Conservation (phyloP, 140 eudicot species). For the Bidens hawaiensis region DNA sequence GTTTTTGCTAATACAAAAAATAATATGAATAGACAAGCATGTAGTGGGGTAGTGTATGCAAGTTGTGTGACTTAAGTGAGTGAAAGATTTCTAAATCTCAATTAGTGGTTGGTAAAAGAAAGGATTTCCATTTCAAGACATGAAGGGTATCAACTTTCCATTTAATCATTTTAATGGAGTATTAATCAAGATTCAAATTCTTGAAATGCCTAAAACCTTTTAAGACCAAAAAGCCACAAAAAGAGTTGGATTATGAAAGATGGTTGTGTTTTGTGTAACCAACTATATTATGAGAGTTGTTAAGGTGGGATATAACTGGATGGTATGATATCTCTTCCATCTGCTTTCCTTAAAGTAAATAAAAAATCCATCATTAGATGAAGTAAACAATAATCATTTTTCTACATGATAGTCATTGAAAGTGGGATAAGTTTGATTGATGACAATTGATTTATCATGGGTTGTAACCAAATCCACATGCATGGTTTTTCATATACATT, state of each 20-base stretch:
- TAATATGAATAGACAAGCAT: slow-evolving; percentile 4
- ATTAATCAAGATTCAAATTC: slow-evolving; percentile 30
- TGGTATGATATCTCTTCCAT: slow-evolving; percentile 38
- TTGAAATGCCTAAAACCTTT: slow-evolving; percentile 33
- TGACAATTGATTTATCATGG: slow-evolving; percentile 29
- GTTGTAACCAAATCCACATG: slow-evolving; percentile 74
- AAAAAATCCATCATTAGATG: slow-evolving; percentile 13
- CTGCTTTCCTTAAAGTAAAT: background rate
- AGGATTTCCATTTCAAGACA: slow-evolving; percentile 9
- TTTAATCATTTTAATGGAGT: slow-evolving; percentile 11
- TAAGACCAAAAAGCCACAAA: slow-evolving; percentile 37
- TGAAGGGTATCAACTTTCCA: slow-evolving; percentile 20
- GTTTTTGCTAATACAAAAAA: slow-evolving; percentile 18
- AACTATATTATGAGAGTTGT: slow-evolving; percentile 32
- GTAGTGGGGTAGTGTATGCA: slow-evolving; percentile 24
- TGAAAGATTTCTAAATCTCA: slow-evolving; percentile 18
- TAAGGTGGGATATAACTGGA: slow-evolving; percentile 28
- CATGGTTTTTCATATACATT: slow-evolving; percentile 40
- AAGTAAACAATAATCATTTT: slow-evolving; percentile 35
- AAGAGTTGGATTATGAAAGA: slow-evolving; percentile 31
- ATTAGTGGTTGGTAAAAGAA: slow-evolving; percentile 40
- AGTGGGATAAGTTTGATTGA: slow-evolving; percentile 32
- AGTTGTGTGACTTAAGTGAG: slow-evolving; percentile 25
- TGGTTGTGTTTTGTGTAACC: slow-evolving; percentile 32
- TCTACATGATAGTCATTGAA: slow-evolving; percentile 27